Conservation (phyloP, 768 basidiomycete species). For the Podaxis sp. region DNA sequence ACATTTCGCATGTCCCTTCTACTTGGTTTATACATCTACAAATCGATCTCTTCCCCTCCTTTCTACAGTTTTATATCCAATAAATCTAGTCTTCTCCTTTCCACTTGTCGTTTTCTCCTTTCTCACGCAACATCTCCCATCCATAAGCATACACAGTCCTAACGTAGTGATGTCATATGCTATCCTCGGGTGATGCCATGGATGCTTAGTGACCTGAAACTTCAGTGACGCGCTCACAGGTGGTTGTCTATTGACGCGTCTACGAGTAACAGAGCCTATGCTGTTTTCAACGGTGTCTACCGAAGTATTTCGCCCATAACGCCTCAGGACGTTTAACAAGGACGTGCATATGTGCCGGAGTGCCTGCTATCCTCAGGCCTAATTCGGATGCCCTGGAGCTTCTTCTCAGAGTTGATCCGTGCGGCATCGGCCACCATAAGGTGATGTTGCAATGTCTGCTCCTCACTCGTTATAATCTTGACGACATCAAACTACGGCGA, state of each 20-base stretch:
- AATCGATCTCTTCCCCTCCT: too few relatives aligned
- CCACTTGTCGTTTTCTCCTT: too few relatives aligned
- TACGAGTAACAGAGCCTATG: neutral
- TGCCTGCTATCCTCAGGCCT: slow-evolving; percentile 38
- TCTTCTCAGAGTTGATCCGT: slow-evolving; percentile 22
- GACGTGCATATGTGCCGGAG: slow-evolving; percentile 67
- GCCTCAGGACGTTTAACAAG: slow-evolving; percentile 46
- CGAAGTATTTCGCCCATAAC: neutral
- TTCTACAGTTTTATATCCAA: too few relatives aligned
- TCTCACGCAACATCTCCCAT: too few relatives aligned
- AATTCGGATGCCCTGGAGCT: neutral
- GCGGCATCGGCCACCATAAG: slow-evolving; percentile 17
- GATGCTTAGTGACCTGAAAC: neutral
- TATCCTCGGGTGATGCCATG: neutral
- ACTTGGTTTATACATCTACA: too few relatives aligned
- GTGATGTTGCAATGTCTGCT: slow-evolving; percentile 50
- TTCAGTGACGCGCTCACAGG: slow-evolving; percentile 17
- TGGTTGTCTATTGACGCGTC: slow-evolving; percentile 32
- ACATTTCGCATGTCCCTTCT: too few relatives aligned
- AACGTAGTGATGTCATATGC: too few relatives aligned
- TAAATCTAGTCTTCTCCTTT: too few relatives aligned
- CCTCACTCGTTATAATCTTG: slow-evolving; percentile 47
- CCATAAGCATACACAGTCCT: too few relatives aligned
- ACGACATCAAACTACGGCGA: slow-evolving; percentile 62
- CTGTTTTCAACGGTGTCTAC: neutral